These are phyloP conservation scores for Thermochaetoides thermophila DNA, from an alignment of 495 filamentous ascomycete genomes.

Conservation along the genomic window DNA sequence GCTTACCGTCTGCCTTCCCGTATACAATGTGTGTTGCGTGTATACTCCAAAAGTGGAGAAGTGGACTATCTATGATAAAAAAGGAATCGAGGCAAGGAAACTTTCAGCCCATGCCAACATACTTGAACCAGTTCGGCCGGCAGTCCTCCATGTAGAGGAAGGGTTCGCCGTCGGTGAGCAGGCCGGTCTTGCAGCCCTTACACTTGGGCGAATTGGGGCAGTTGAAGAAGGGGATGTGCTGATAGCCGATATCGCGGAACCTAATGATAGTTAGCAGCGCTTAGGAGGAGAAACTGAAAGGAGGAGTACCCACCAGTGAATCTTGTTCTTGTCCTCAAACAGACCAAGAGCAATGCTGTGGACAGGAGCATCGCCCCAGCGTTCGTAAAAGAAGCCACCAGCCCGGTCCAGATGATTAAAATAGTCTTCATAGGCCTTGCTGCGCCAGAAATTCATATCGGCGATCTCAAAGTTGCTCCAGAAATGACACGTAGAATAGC, in stretches of 20 bases:
- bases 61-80: too few species aligned
- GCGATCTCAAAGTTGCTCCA: slow-evolving; percentile 99
- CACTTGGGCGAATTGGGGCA: slow-evolving; percentile 96
- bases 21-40: too few species aligned
- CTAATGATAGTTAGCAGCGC: slow-evolving; percentile 28
- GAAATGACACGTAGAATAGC: slow-evolving; percentile 99
- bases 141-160: slow-evolving; percentile 87
- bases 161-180: slow-evolving; percentile 73
- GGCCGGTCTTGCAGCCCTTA: slow-evolving; percentile 68
- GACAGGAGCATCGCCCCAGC: slow-evolving; percentile 97
- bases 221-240: slow-evolving; percentile 97
- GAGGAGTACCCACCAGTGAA: slow-evolving; percentile 68
- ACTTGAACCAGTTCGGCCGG: slow-evolving; percentile 92
- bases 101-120: slow-evolving; percentile 65
- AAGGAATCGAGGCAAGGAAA: too few species aligned
- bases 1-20: too few species aligned
- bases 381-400: slow-evolving; percentile 96
- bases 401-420: slow-evolving; percentile 91
- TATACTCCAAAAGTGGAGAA: too few species aligned
- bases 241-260: slow-evolving; percentile 99
- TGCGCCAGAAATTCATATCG: slow-evolving; percentile 88
- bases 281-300: not conserved
- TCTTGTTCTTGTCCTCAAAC: slow-evolving; percentile 77
- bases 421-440: slow-evolving; percentile 82
- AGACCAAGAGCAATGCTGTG: slow-evolving; percentile 90